Evolutionary conservation across 768 basidiomycete genomes (phyloP), one percentile per base, ranked within the genome.

Genomic region (Kwoniella sp.): DNA sequence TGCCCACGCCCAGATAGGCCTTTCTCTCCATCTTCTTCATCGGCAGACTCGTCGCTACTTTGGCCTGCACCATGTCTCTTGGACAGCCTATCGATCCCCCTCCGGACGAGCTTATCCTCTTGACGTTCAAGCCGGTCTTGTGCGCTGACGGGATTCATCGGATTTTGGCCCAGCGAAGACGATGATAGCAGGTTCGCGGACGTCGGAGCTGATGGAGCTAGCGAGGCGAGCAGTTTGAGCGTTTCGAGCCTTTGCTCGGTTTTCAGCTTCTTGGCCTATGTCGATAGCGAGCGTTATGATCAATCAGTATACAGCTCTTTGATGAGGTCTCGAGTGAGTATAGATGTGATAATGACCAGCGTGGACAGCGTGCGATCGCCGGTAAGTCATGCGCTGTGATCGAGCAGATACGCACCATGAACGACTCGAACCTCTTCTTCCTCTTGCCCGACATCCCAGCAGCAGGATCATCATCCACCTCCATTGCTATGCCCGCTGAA

Each of bases 351-450:
- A 34, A 34, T 13, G 13, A 5, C 34, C 34, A 13, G 34, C 34
- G 34, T 13, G 5, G 34, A 13, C 34, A 34, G 34, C 13, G 34
- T n/a, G n/a, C n/a, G n/a, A n/a, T n/a, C n/a, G n/a, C n/a, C n/a
- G n/a, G n/a, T n/a, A n/a, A n/a, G n/a, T n/a, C n/a, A n/a, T n/a
- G n/a, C n/a, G n/a, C n/a, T n/a, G n/a, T n/a, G n/a, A 9, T 20
- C 38, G 5, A 57, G 37, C 23, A 56, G 30, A 30, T 15, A 82
- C 89, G 73, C 61, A 92, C 92, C 73, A 97, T 93, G 74, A 93
- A 98, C 68, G 91, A 91, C 68, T 97, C 94, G 4, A 98, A 82
- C 58, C 91, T 83, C 79, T 90, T 93, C 82, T 87, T 89, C 83
- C 92, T 94, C 83, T 93, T 93, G 63, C 82, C 86, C 50, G 86